Base-by-base conservation (phyloP, 192 early-diverging fungal genomes). In the Coemansia sp. region DNA sequence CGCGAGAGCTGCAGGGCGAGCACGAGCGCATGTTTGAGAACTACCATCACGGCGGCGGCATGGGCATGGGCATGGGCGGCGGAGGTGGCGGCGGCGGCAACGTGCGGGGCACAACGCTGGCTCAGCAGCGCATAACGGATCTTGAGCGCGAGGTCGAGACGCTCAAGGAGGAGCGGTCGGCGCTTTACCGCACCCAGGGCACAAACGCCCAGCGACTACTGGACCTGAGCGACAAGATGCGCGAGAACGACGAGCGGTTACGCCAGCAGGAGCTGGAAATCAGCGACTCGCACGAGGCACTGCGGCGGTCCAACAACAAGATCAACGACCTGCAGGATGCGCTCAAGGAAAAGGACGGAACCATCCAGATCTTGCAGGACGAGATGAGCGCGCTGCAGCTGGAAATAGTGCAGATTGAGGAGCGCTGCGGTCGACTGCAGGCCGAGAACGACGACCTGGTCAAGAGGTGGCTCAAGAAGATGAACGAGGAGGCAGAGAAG, bases 311-410 rank as follows among this genome's bases (percentile, higher is more conserved):
- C 18, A 52, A 55, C 18, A 52, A 14, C 65, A 81, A 81, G 55
- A 50, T 68, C 14, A 30, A 61, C 57, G 72, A 74, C 50, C 45
- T 69, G 66, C 68, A 60, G 32, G 74, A 61, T 16, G 53, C 88
- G 20, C 72, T 95, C 8, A 82, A 83, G 58, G 92, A 95, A 74
- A 98, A 97, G 72, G 93, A 97, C 63, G 80, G 86, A n/a, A 90
- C 89, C 1, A 96, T 98, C 53, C 92, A 93, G 88, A 85, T 95
- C 23, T 66, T 97, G 51, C 90, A 92, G 77, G 96, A 98, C 71
- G 96, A 98, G 82, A 72, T 94, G 61, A 83, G 88, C 23, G 88
- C 94, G 6, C 71, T 93, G 59, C 94, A 97, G 61, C 85, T 98
- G 32, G 96, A 98, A 67, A 85, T 97, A 48, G 80, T 86, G 6